Conservation (phyloP, 306 rosid species). For the Cicer chorassanicum region DNA sequence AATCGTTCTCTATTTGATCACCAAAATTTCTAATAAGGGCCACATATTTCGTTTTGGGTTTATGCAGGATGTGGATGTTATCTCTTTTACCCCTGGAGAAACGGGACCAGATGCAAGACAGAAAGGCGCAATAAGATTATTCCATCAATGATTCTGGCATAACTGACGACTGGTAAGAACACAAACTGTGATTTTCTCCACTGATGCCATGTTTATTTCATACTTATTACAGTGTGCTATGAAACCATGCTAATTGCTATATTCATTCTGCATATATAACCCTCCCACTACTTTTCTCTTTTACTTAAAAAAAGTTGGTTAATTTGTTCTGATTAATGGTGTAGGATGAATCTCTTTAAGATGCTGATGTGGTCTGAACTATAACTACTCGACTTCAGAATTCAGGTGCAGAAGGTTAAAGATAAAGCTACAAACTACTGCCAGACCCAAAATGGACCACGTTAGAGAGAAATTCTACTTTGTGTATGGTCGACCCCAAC, state of each 20-base stretch:
- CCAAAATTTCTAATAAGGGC: background rate
- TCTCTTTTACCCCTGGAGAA: conserved; percentile 59
- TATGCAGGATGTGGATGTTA: conserved; percentile 73
- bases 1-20: background rate
- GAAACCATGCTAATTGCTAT: background rate
- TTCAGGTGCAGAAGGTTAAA: conserved; percentile 33
- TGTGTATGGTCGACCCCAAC: conserved; percentile 13
- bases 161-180: conserved; percentile 41
- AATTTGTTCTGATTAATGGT: conserved; percentile 30
- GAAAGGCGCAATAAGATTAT: conserved; percentile 55
- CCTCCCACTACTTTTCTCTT: background rate
- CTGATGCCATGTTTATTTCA: background rate
- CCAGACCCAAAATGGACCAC: conserved; percentile 30
- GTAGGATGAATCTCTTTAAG: conserved; percentile 25
- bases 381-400: conserved; percentile 32
- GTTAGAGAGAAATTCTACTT: conserved; percentile 10
- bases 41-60: conserved; percentile 32
- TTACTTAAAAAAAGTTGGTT: conserved; percentile 17
- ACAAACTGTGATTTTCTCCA: conserved; percentile 28
- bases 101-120: conserved; percentile 49
- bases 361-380: conserved; percentile 34
- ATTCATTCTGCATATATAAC: conserved; percentile 22
- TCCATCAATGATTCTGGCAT: conserved; percentile 34
- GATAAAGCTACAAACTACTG: conserved; percentile 38
- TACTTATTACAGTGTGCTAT: conserved; percentile 27